Evolutionary conservation across 139 green algal genomes (phyloP).

Genomic region (Chlorella vulgaris): DNA sequence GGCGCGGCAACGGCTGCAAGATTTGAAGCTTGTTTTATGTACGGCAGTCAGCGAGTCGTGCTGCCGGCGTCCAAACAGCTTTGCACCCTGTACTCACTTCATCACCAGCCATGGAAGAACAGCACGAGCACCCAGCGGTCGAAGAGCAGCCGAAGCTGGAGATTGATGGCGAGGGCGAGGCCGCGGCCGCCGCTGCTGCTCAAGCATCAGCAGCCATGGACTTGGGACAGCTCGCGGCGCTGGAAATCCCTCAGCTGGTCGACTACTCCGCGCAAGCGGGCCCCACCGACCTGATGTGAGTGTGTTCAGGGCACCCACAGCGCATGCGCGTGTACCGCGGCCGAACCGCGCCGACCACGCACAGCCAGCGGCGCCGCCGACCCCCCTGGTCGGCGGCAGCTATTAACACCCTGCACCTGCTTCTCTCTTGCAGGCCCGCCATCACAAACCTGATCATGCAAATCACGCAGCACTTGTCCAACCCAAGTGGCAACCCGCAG

Average conservation of each 20-base stretch:
- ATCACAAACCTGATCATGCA: conserved; percentile 26
- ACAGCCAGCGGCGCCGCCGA: too few relatives aligned
- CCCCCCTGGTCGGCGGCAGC: too few relatives aligned
- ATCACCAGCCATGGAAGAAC: neutral
- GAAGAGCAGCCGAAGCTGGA: neutral
- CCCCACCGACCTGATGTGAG: conserved; percentile 4
- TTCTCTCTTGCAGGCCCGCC: conserved; percentile 23
- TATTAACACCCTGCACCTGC: too few relatives aligned
- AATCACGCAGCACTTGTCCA: conserved; percentile 30
- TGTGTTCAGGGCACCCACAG: neutral
- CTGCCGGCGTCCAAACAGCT: too few relatives aligned
- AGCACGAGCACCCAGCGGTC: neutral
- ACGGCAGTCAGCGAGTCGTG: too few relatives aligned
- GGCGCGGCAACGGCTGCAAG: too few relatives aligned
- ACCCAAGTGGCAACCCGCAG: conserved; percentile 23
- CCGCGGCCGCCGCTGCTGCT: neutral
- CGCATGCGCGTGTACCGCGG: too few relatives aligned
- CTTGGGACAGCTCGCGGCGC: neutral
- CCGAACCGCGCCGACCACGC: too few relatives aligned
- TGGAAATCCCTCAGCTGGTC: conserved; percentile 4
- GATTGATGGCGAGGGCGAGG: neutral
- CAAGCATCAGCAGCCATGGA: neutral
- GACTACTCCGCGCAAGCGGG: neutral
- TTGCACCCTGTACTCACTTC: too few relatives aligned
- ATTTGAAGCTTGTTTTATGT: too few relatives aligned